Percentiles rank a stretch among this genome's conserved stretches.
Evolutionary conservation across 2,329 filamentous ascomycete genomes (phyloP).

Genomic region (Fusarium hostae): DNA sequence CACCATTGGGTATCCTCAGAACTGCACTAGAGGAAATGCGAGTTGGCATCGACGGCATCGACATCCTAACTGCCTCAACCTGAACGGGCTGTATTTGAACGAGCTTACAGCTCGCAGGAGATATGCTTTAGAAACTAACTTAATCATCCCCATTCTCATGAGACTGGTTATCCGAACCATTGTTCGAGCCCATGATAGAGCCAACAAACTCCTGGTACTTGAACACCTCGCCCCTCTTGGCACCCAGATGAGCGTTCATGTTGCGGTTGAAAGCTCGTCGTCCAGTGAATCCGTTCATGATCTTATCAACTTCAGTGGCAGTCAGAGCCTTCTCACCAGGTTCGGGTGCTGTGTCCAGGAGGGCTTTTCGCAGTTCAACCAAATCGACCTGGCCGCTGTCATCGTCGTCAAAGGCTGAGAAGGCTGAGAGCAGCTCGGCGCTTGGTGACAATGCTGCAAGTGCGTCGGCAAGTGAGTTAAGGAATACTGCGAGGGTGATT

Average conservation of each 20-base stretch:
- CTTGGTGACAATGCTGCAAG: slow-evolving; percentile 80
- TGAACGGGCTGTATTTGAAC: not conserved
- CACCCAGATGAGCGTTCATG: slow-evolving; percentile 61
- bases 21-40: not conserved
- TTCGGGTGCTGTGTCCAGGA: slow-evolving; percentile 85
- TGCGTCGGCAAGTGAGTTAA: slow-evolving; percentile 81
- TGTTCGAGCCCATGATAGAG: slow-evolving; percentile 68
- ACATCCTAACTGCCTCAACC: not conserved
- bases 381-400: slow-evolving; percentile 94
- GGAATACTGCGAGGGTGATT: slow-evolving; percentile 85
- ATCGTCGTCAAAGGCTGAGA: slow-evolving; percentile 95
- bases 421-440: slow-evolving; percentile 85
- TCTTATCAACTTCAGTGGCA: slow-evolving; percentile 82
- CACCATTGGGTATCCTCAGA: not conserved
- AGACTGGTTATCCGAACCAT: slow-evolving; percentile 49
- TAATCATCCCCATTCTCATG: slow-evolving; percentile 45
- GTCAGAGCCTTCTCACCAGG: slow-evolving; percentile 73
- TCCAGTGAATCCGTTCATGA: slow-evolving; percentile 88
- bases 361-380: slow-evolving; percentile 80
- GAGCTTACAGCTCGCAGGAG: not conserved
- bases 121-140: not conserved
- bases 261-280: slow-evolving; percentile 82
- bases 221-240: slow-evolving; percentile 86
- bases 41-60: not conserved
- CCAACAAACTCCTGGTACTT: slow-evolving; percentile 92